Evolutionary conservation across 2,329 filamentous ascomycete species (phyloP).

Genomic region (Xylariaceae sp.): DNA sequence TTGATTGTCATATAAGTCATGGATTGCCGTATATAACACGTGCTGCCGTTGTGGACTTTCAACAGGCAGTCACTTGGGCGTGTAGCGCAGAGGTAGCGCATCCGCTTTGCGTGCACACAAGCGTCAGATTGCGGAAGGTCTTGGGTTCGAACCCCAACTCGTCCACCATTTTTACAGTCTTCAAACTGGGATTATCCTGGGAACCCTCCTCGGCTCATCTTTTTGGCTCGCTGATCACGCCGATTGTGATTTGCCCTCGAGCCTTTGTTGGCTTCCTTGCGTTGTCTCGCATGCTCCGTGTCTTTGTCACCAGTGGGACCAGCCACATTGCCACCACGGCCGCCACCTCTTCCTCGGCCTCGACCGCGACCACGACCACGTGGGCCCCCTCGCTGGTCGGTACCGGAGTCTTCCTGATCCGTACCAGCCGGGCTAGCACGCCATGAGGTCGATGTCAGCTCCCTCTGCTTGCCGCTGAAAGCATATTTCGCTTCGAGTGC

Average conservation of each 20-base stretch:
- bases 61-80: too few relatives aligned
- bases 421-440: slow-evolving; percentile 48
- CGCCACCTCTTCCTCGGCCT: slow-evolving; percentile 47
- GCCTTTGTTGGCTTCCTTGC: slow-evolving; percentile 79
- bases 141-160: background rate
- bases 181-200: slow-evolving; percentile 19
- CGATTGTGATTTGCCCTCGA: slow-evolving; percentile 84
- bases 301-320: slow-evolving; percentile 64
- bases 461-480: slow-evolving; percentile 63
- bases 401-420: slow-evolving; percentile 54
- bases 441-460: slow-evolving; percentile 65
- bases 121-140: too few relatives aligned
- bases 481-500: slow-evolving; percentile 68
- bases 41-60: too few relatives aligned
- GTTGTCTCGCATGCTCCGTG: slow-evolving; percentile 66
- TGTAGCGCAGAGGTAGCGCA: too few relatives aligned
- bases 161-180: slow-evolving; percentile 1
- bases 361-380: slow-evolving; percentile 44
- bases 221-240: slow-evolving; percentile 63
- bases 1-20: too few relatives aligned
- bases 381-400: slow-evolving; percentile 39
- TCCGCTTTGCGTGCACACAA: too few relatives aligned
- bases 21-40: too few relatives aligned
- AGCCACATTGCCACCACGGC: slow-evolving; percentile 57
- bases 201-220: slow-evolving; percentile 56